Evolutionary conservation across 768 basidiomycete species (phyloP).

Genomic region (Holtermannia corniformis): DNA sequence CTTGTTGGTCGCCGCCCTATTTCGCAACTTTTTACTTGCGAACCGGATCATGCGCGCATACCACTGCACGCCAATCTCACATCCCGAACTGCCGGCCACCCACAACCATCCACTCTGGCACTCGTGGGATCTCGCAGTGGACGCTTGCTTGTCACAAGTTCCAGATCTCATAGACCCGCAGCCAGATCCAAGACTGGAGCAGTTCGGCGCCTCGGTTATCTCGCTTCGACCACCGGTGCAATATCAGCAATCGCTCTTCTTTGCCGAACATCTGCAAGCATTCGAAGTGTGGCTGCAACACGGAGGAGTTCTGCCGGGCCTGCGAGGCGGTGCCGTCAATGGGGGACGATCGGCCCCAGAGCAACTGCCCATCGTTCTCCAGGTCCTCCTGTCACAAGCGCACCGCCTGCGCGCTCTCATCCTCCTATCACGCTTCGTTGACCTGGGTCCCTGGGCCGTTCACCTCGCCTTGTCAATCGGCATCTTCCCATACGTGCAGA

Average conservation of each 20-base stretch:
- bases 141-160: conserved; percentile 86
- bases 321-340: conserved; percentile 43
- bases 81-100: conserved; percentile 84
- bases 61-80: conserved; percentile 90
- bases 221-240: conserved; percentile 49
- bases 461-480: conserved; percentile 91
- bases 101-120: conserved; percentile 95
- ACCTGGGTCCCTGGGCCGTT: conserved; percentile 97
- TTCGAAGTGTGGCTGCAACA: conserved; percentile 98
- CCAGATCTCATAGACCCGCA: conserved; percentile 57
- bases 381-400: conserved; percentile 90
- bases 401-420: conserved; percentile 93
- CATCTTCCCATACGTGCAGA: conserved; percentile 97
- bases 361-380: conserved; percentile 93
- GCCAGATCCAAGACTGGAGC: conserved; percentile 35
- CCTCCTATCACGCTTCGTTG: conserved; percentile 91
- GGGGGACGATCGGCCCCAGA: conserved; percentile 88
- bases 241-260: conserved; percentile 83
- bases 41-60: conserved; percentile 98
- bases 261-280: conserved; percentile 89
- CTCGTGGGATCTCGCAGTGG: conserved; percentile 95
- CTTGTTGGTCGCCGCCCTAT: conserved; percentile 86
- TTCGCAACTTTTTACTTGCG: conserved; percentile 93
- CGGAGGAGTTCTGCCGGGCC: conserved; percentile 47
- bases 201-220: conserved; percentile 23